phyloP scores from a whole-genome alignment of 139 green algal species.

The Dunaliella primolecta region DNA sequence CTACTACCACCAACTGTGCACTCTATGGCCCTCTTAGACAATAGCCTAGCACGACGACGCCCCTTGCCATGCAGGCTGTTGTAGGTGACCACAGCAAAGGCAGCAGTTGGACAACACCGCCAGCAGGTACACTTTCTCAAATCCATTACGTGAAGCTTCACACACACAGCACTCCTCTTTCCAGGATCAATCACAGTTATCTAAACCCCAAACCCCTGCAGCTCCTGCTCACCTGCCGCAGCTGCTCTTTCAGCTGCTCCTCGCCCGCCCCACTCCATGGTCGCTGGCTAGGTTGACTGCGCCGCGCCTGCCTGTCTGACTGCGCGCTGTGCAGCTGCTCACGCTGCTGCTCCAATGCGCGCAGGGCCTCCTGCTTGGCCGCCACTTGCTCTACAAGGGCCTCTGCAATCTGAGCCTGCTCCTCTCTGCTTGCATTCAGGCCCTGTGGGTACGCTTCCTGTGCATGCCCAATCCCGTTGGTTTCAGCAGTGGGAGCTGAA shows the following conservation, averaged over 20 bases:
- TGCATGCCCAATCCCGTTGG: neutral
- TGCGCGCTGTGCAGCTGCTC: conserved; percentile 13
- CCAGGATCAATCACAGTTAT: neutral
- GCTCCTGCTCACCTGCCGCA: neutral
- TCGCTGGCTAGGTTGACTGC: neutral
- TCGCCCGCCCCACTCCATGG: neutral
- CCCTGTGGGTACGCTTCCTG: too few species aligned
- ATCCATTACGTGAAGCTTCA: neutral
- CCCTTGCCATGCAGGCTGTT: too few species aligned
- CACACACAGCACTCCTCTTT: neutral
- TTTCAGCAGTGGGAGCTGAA: neutral
- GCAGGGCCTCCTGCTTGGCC: conserved; percentile 11
- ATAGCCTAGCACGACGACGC: neutral
- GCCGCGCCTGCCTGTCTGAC: conserved; percentile 11
- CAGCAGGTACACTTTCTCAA: neutral
- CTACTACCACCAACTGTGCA: neutral
- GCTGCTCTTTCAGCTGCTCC: neutral
- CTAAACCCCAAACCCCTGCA: too few species aligned
- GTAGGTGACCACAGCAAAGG: neutral
- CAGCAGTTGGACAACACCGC: neutral
- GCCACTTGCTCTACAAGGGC: neutral
- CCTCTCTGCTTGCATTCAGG: too few species aligned
- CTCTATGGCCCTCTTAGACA: neutral
- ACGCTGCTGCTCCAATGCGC: conserved; percentile 15
- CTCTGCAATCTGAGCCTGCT: too few species aligned